Evolutionary conservation across 192 early-diverging fungal genomes (phyloP), one percentile per base, ranked within the genome.

Genomic region (Backusella sp.): DNA sequence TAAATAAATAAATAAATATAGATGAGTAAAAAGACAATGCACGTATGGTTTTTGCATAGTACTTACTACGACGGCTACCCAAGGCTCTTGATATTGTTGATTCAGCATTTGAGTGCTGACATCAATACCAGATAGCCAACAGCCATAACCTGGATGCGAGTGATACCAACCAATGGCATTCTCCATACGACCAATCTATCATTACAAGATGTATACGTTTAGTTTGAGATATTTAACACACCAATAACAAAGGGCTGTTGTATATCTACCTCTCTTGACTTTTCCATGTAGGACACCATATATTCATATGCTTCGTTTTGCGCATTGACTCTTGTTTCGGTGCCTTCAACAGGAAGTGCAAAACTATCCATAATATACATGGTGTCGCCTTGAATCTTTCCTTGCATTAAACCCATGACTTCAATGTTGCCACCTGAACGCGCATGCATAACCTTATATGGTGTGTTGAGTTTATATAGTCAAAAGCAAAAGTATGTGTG

Each of bases 121-220:
- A 78, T 99, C 98, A 80, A 99, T 99, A 15, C 98, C 98, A 6
- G 97, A 98, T 66, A 99, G 86, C 98, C 98, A 99, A 86, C 98
- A 99, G 7, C 98, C 97, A 78, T 99, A 99, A n/a, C 98, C 98
- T 17, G 98, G 98, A 84, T 99, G 98, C 52, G 92, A 94, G 80
- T 99, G 98, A 87, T 99, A 99, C 98, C 98, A 99, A 0, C 98
- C 98, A 82, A 98, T 90, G 12, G 89, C 93, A 73, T 98, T 96
- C 79, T 99, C 98, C 9, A 94, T 78, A 41, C 96, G 86, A 6
- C 96, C 98, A 11, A 95, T 90, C 90, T 92, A 78, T 39, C 42
- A 44, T 59, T 68, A 36, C 44, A 6, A 1, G n/a, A 53, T 3
- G 26, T 2, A 21, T 53, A 21, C 14, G 1, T 4, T 9, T 28